Evolutionary conservation across 345 rosid species (phyloP).

Genomic region (Cardamine chenopodiifolia): DNA sequence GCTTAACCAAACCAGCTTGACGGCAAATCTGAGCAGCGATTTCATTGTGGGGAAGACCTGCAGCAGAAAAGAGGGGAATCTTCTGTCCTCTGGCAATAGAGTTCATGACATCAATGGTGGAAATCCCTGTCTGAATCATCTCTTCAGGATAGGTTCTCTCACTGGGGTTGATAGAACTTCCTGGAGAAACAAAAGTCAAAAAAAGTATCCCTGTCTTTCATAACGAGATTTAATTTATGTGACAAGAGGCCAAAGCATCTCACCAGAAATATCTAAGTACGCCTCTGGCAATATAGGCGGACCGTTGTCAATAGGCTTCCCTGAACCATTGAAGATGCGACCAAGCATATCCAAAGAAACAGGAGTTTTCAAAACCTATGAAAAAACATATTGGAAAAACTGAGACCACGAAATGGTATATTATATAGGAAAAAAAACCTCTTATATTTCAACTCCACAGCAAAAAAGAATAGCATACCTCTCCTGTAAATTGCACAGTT

Average conservation of each 20-base stretch:
- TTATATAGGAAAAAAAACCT: too few relatives aligned
- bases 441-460: too few relatives aligned
- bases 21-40: slow-evolving; percentile 99
- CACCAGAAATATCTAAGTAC: slow-evolving; percentile 91
- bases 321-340: slow-evolving; percentile 94
- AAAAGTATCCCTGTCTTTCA: neutral
- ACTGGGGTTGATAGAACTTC: slow-evolving; percentile 92
- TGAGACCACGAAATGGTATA: too few relatives aligned
- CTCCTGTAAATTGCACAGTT: slow-evolving; percentile 93
- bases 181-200: slow-evolving; percentile 43
- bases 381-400: too few relatives aligned
- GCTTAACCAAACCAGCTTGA: slow-evolving; percentile 94
- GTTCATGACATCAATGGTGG: slow-evolving; percentile 95
- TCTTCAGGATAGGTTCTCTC: slow-evolving; percentile 96
- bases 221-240: neutral
- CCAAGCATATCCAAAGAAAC: slow-evolving; percentile 98
- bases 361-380: slow-evolving; percentile 79
- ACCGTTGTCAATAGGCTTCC: slow-evolving; percentile 95
- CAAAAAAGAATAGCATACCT: slow-evolving; percentile 51
- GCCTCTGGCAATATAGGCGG: slow-evolving; percentile 95
- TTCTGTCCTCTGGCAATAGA: slow-evolving; percentile 96
- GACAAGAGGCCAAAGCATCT: slow-evolving; percentile 21
- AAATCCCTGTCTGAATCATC: slow-evolving; percentile 96
- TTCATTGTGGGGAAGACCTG: slow-evolving; percentile 97
- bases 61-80: slow-evolving; percentile 94